Percentiles rank a stretch among this genome's conserved stretches.
phyloP scores from a whole-genome alignment of 1,284 basidiomycete genomes.

The Xerocomus amazonicus region DNA sequence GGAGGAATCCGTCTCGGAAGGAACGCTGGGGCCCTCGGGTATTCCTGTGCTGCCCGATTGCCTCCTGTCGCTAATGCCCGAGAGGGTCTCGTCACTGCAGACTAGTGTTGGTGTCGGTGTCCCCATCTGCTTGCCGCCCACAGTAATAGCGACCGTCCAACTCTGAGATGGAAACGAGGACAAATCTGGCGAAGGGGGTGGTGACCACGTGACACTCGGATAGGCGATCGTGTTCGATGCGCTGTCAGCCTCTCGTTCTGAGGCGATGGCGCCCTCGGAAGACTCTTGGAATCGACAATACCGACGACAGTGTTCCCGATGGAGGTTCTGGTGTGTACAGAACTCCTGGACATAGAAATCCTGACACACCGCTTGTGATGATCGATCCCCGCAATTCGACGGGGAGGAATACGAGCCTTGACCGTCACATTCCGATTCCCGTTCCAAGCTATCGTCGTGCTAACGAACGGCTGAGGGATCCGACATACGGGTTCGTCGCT shows the following conservation, averaged over 20 bases:
- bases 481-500: background rate
- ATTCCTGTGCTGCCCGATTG: background rate
- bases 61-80: background rate
- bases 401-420: background rate
- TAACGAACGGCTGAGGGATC: background rate
- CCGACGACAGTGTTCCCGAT: background rate
- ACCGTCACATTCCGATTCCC: background rate
- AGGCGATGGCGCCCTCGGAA: background rate
- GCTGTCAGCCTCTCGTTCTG: background rate
- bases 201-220: background rate
- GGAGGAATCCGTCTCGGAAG: background rate
- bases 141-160: background rate
- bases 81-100: background rate
- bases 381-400: background rate
- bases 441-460: background rate
- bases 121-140: background rate
- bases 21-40: background rate
- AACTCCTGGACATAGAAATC: background rate
- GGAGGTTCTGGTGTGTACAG: background rate
- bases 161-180: conserved; percentile 7
- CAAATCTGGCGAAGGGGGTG: background rate
- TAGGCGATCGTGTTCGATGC: background rate
- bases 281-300: background rate
- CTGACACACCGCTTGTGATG: background rate
- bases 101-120: background rate